These are phyloP conservation scores for Aspergillus fumigatus DNA, from an alignment of 2,329 filamentous ascomycete genomes.

Conservation along the genomic window DNA sequence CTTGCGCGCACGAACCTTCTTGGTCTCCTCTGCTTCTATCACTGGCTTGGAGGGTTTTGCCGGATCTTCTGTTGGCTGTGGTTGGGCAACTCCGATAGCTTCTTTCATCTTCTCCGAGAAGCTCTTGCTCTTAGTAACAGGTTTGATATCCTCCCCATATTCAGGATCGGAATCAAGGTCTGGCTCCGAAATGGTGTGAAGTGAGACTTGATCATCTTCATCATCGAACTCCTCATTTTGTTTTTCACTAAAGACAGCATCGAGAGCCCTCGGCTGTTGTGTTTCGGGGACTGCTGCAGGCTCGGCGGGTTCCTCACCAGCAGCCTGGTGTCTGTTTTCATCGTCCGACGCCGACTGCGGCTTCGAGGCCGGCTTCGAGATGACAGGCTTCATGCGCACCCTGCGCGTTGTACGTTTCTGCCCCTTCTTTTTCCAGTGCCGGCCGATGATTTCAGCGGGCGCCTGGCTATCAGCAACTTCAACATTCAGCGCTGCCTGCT, in stretches of 20 bases:
- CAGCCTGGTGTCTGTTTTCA: slow-evolving; percentile 13
- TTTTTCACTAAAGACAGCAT: slow-evolving; percentile 9
- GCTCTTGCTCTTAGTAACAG: slow-evolving; percentile 22
- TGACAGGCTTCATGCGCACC: slow-evolving; percentile 40
- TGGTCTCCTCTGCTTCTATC: slow-evolving; percentile 19
- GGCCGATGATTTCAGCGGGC: slow-evolving; percentile 8
- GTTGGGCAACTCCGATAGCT: slow-evolving; percentile 24
- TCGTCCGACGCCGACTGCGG: slow-evolving; percentile 17
- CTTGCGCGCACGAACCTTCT: slow-evolving; percentile 29
- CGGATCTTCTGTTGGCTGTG: slow-evolving; percentile 12
- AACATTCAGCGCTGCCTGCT: slow-evolving; percentile 25
- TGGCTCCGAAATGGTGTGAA: slow-evolving; percentile 26
- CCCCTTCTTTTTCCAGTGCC: slow-evolving; percentile 45
- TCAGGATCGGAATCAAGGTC: slow-evolving; percentile 30
- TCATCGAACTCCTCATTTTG: slow-evolving; percentile 6
- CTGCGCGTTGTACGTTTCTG: slow-evolving; percentile 46
- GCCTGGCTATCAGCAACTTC: slow-evolving; percentile 37
- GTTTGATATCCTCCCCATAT: slow-evolving; percentile 20
- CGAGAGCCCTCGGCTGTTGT: slow-evolving; percentile 13
- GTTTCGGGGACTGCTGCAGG: slow-evolving; percentile 27
- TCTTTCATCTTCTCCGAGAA: slow-evolving; percentile 36
- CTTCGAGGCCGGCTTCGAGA: slow-evolving; percentile 27
- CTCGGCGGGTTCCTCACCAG: slow-evolving; percentile 25
- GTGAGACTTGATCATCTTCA: slow-evolving; percentile 19
- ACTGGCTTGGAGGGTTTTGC: slow-evolving; percentile 10